A percentile compares a stretch with the other conserved stretches of the same genome.
Conservation (phyloP, 164 flowering plant species). For the Vitis vinifera region DNA sequence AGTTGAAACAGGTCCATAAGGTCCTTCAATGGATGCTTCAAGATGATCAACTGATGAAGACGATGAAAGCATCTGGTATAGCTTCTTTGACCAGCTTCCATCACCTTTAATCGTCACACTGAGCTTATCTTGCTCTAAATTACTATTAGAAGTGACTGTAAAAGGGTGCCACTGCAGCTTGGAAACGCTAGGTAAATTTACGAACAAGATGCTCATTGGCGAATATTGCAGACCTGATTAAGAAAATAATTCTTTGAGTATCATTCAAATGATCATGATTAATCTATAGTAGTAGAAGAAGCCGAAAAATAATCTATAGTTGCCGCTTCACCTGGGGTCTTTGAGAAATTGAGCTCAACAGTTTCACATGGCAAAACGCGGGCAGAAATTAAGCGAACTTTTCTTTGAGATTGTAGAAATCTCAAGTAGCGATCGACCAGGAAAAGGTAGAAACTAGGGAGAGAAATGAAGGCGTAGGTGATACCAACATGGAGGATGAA, state of each 20-base stretch:
- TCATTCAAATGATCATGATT: too few species aligned
- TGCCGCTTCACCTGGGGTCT: slow-evolving; percentile 43
- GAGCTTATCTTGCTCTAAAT: slow-evolving; percentile 41
- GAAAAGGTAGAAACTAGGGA: slow-evolving; percentile 85
- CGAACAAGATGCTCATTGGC: slow-evolving; percentile 52
- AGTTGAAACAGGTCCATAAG: slow-evolving; percentile 71
- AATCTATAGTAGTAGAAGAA: not conserved
- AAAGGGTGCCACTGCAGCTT: slow-evolving; percentile 72
- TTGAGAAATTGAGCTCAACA: slow-evolving; percentile 77
- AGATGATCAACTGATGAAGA: slow-evolving; percentile 48
- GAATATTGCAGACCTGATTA: slow-evolving; percentile 46
- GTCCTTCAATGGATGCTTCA: slow-evolving; percentile 73
- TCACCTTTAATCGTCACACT: slow-evolving; percentile 49
- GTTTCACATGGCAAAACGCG: slow-evolving; percentile 64
- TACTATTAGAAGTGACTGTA: slow-evolving; percentile 45
- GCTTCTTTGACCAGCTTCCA: slow-evolving; percentile 49
- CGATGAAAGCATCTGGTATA: slow-evolving; percentile 45
- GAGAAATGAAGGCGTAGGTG: slow-evolving; percentile 50
- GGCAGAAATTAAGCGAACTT: slow-evolving; percentile 53
- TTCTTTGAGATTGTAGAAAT: slow-evolving; percentile 66
- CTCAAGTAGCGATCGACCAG: slow-evolving; percentile 71
- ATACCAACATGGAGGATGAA: slow-evolving; percentile 69
- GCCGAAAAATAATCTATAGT: not conserved
- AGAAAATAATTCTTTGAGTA: not conserved
- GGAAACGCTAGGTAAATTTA: slow-evolving; percentile 51